Percentiles rank a stretch among this genome's conserved stretches.
These are phyloP conservation scores for Barnettozyma sucrosica DNA, from an alignment of 805 yeast genomes.

Conservation along the genomic window DNA sequence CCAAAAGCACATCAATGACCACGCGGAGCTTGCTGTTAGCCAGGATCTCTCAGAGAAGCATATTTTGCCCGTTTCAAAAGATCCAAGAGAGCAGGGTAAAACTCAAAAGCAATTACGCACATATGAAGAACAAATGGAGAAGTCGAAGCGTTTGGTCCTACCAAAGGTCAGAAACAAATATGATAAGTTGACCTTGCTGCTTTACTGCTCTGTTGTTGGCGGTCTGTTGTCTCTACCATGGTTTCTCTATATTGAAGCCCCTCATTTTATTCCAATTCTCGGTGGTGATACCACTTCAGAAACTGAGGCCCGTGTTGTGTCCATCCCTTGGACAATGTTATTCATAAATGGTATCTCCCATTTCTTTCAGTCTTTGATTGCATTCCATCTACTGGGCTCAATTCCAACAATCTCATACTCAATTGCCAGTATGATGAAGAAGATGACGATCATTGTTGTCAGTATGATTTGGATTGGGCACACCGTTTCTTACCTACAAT, in stretches of 20 bases:
- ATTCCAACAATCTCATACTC: conserved; percentile 83
- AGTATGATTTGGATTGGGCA: conserved; percentile 64
- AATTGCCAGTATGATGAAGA: conserved; percentile 80
- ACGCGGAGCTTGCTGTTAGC: conserved; percentile 21
- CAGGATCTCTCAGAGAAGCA: conserved; percentile 2
- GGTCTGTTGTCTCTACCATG: conserved; percentile 66
- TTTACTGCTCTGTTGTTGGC: conserved; percentile 75
- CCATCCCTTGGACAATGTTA: conserved; percentile 44
- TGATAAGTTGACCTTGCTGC: conserved; percentile 74
- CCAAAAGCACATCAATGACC: conserved; percentile 20
- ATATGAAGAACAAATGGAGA: conserved; percentile 15
- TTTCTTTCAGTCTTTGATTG: conserved; percentile 72
- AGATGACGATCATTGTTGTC: conserved; percentile 75
- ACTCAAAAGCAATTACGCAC: conserved; percentile 8
- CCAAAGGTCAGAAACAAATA: conserved; percentile 40
- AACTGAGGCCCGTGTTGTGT: conserved; percentile 24
- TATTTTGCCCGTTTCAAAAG: conserved; percentile 8
- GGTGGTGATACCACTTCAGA: conserved; percentile 10
- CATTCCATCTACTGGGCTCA: conserved; percentile 75
- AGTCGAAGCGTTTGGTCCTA: conserved; percentile 5
- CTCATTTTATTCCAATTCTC: conserved; percentile 21
- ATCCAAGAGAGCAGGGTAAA: conserved; percentile 7
- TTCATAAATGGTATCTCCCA: conserved; percentile 69
- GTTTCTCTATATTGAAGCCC: conserved; percentile 60
- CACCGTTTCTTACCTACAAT: conserved; percentile 38